Conservation (phyloP, 2,329 filamentous ascomycete genomes). For the Magnaporthales sp. region DNA sequence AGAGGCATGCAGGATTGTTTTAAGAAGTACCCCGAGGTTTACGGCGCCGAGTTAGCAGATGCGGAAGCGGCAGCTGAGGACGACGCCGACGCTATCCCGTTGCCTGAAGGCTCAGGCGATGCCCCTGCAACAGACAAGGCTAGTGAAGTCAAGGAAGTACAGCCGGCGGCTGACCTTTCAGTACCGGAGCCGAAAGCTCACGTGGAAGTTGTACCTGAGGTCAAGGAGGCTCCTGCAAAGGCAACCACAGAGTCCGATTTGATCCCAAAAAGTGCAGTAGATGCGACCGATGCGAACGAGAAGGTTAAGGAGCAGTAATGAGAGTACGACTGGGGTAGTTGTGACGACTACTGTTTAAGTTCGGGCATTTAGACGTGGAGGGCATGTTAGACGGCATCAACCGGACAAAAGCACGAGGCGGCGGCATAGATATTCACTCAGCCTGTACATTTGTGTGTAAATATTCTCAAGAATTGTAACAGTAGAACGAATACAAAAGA, state of each 20-base stretch:
- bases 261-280: slow-evolving; percentile 16
- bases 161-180: neutral
- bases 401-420: neutral
- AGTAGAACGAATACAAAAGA: neutral
- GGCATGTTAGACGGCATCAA: neutral
- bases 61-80: slow-evolving; percentile 43
- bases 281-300: slow-evolving; percentile 22
- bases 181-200: neutral
- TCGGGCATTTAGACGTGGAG: neutral
- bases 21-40: slow-evolving; percentile 83
- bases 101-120: neutral
- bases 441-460: neutral
- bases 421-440: neutral
- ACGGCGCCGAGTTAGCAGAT: slow-evolving; percentile 78
- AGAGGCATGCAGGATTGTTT: slow-evolving; percentile 98
- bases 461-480: neutral
- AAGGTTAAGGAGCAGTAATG: neutral
- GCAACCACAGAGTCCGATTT: neutral
- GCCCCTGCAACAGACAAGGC: neutral
- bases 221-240: neutral
- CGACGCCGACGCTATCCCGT: neutral
- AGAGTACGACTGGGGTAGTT: neutral
- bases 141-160: neutral
- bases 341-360: neutral
- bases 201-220: neutral